These are phyloP conservation scores for Trametes sp. DNA, from an alignment of 1,284 basidiomycete species.

Conservation along the genomic window DNA sequence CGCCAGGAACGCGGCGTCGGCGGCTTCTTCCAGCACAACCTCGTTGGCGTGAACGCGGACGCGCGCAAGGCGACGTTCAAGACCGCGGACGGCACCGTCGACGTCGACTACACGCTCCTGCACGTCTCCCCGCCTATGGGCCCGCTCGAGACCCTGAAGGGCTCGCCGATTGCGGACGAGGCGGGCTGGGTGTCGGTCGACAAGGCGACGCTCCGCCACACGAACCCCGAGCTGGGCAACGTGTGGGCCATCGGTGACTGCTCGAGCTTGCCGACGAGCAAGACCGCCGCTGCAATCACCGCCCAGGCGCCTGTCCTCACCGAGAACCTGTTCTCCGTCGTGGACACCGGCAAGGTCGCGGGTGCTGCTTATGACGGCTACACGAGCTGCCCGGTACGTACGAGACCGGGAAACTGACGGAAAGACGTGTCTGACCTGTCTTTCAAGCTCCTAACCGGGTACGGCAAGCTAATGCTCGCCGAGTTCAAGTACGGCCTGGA, in stretches of 20 bases:
- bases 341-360: slow-evolving; percentile 76
- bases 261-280: slow-evolving; percentile 91
- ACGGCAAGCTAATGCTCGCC: slow-evolving; percentile 87
- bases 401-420: neutral
- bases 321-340: slow-evolving; percentile 84
- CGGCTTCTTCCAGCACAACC: slow-evolving; percentile 86
- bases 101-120: slow-evolving; percentile 83
- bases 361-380: slow-evolving; percentile 83
- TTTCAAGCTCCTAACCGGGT: slow-evolving; percentile 78
- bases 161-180: slow-evolving; percentile 79
- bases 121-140: slow-evolving; percentile 95
- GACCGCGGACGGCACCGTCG: slow-evolving; percentile 70
- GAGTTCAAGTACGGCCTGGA: slow-evolving; percentile 90
- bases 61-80: slow-evolving; percentile 88
- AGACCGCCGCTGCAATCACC: slow-evolving; percentile 95
- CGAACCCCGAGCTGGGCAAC: slow-evolving; percentile 80
- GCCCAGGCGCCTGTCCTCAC: slow-evolving; percentile 92
- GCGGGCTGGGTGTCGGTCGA: slow-evolving; percentile 92
- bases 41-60: slow-evolving; percentile 74
- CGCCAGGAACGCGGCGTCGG: slow-evolving; percentile 84
- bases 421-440: slow-evolving; percentile 18
- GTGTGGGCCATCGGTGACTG: slow-evolving; percentile 93
- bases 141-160: slow-evolving; percentile 85
- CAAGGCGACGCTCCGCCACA: slow-evolving; percentile 82
- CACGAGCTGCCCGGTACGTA: slow-evolving; percentile 80